Conservation (phyloP, 1,284 basidiomycete genomes). For the Termitomyces sp. region DNA sequence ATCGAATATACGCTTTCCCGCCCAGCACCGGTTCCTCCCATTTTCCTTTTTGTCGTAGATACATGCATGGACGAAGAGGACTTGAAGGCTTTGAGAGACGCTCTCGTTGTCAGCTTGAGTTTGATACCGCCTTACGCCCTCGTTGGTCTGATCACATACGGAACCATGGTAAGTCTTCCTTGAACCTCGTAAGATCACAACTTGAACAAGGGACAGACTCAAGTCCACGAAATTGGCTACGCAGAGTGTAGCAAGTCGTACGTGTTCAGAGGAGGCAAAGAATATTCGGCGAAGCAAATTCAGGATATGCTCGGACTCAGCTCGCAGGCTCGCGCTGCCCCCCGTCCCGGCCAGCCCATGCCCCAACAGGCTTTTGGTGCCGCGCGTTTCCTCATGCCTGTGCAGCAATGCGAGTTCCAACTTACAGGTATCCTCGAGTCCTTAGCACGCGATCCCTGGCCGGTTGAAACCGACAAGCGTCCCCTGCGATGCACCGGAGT, state of each 20-base stretch:
- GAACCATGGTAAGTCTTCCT: constrained; percentile 80
- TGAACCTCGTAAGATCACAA: background rate
- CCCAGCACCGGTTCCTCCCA: constrained; percentile 87
- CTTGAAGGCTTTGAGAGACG: constrained; percentile 90
- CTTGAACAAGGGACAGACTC: constrained; percentile 55
- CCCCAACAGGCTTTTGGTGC: constrained; percentile 85
- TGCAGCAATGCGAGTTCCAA: constrained; percentile 94
- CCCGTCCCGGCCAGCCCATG: constrained; percentile 82
- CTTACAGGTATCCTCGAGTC: constrained; percentile 91
- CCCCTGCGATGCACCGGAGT: constrained; percentile 95
- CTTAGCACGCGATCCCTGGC: constrained; percentile 93
- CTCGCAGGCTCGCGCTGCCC: constrained; percentile 71
- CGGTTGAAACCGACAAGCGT: constrained; percentile 93
- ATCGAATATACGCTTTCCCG: constrained; percentile 97
- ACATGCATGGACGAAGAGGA: constrained; percentile 97
- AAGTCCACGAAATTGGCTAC: constrained; percentile 98
- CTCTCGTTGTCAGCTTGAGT: constrained; percentile 88
- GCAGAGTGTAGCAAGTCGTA: constrained; percentile 96
- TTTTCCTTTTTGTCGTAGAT: constrained; percentile 97
- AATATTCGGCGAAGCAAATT: constrained; percentile 95
- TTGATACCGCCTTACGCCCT: constrained; percentile 91
- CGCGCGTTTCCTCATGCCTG: constrained; percentile 90
- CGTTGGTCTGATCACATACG: constrained; percentile 93
- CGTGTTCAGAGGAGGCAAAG: constrained; percentile 99
- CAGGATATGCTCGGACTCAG: constrained; percentile 96